These are phyloP conservation scores for Candida sp. DNA, from an alignment of 1,139 yeast genomes.

Conservation along the genomic window DNA sequence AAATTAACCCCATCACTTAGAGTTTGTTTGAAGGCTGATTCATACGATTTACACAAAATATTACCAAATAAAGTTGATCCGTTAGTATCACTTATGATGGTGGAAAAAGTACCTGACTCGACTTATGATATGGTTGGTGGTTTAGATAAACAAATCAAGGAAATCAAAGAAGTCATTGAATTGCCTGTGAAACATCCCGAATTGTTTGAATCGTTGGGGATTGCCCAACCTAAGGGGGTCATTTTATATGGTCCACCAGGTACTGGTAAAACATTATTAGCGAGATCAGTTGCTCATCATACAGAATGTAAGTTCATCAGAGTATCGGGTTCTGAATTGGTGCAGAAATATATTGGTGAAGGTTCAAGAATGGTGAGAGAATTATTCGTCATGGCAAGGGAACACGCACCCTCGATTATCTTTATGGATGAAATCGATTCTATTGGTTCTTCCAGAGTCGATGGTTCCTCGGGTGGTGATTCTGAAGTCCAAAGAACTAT, in stretches of 20 bases:
- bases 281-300: constrained; percentile 98
- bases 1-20: constrained; percentile 88
- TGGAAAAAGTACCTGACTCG: constrained; percentile 97
- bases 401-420: constrained; percentile 96
- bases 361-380: constrained; percentile 99
- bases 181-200: constrained; percentile 98
- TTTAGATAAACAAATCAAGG: constrained; percentile 93
- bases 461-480: constrained; percentile 90
- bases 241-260: constrained; percentile 99
- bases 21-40: constrained; percentile 93
- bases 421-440: constrained; percentile 99
- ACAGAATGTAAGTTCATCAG: constrained; percentile 97
- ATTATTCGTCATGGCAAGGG: constrained; percentile 96
- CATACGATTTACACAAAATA: constrained; percentile 90
- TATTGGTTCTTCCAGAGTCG: constrained; percentile 93
- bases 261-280: constrained; percentile 93
- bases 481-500: constrained; percentile 98
- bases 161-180: constrained; percentile 96
- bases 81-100: constrained; percentile 98
- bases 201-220: constrained; percentile 91
- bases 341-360: constrained; percentile 97
- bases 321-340: constrained; percentile 95
- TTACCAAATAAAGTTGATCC: constrained; percentile 97
- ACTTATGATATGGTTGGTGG: constrained; percentile 99
- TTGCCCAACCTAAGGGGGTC: constrained; percentile 98